phyloP scores from a whole-genome alignment of 306 rosid genomes.

The Gastrolobium villosum region DNA sequence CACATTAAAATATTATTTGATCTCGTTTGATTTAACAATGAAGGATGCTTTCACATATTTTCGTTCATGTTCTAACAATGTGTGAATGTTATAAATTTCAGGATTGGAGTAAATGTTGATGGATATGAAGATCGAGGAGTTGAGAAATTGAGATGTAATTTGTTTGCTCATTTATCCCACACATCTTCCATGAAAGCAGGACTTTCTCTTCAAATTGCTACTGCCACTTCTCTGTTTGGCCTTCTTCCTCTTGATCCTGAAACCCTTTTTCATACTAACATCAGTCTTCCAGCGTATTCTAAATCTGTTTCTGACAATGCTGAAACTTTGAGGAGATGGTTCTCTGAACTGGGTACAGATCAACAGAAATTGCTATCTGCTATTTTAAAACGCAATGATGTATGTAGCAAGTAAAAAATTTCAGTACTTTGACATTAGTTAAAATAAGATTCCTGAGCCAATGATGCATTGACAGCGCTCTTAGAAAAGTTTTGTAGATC shows the following conservation, averaged over 20 bases:
- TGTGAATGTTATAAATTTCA: constrained; percentile 49
- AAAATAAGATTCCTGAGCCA: constrained; percentile 28
- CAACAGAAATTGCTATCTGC: constrained; percentile 61
- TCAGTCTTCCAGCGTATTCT: constrained; percentile 40
- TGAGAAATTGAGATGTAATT: constrained; percentile 60
- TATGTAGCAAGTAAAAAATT: constrained; percentile 32
- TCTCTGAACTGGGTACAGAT: constrained; percentile 64
- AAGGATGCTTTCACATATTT: not conserved
- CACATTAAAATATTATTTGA: not conserved
- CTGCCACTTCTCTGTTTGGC: constrained; percentile 62
- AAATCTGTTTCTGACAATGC: constrained; percentile 53
- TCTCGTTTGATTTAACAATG: constrained; percentile 10
- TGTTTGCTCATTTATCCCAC: constrained; percentile 57
- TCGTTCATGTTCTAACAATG: constrained; percentile 28
- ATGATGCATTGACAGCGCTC: constrained; percentile 12
- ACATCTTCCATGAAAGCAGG: constrained; percentile 51
- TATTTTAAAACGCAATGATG: constrained; percentile 52
- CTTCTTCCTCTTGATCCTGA: constrained; percentile 68
- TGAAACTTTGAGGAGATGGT: constrained; percentile 68
- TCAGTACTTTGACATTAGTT: constrained; percentile 43
- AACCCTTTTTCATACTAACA: constrained; percentile 58
- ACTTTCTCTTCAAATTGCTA: constrained; percentile 67
- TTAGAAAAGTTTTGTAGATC: constrained; percentile 42
- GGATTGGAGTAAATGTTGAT: constrained; percentile 73
- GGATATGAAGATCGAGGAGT: constrained; percentile 80